phyloP scores from a whole-genome alignment of 257 asterid species.

The Cordia subcordata region DNA sequence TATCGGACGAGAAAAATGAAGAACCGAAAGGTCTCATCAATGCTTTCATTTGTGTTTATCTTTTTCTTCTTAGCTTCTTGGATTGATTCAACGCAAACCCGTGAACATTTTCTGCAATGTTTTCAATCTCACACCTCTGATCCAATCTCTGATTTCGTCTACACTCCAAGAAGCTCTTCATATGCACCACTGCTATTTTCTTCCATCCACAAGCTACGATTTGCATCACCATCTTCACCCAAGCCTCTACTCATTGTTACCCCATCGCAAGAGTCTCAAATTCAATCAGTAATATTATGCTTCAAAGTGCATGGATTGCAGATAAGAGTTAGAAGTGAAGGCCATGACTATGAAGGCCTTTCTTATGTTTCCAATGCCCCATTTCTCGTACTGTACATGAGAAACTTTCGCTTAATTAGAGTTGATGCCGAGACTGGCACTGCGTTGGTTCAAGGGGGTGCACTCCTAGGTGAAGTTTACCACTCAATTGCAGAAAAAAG shows the following conservation, averaged over 20 bases:
- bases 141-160: constrained; percentile 11
- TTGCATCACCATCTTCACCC: constrained; percentile 26
- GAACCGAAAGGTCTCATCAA: too few relatives aligned
- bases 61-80: too few relatives aligned
- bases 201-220: constrained; percentile 35
- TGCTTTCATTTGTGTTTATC: too few relatives aligned
- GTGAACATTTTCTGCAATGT: constrained; percentile 22
- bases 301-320: constrained; percentile 18
- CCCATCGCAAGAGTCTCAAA: constrained; percentile 20
- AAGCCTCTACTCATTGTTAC: constrained; percentile 26
- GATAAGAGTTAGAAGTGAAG: constrained; percentile 35
- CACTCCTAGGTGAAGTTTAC: constrained; percentile 30
- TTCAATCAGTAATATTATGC: constrained; percentile 17
- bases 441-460: constrained; percentile 43
- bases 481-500: constrained; percentile 12
- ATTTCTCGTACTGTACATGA: constrained; percentile 31
- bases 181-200: constrained; percentile 24
- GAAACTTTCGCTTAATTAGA: constrained; percentile 17
- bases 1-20: too few relatives aligned
- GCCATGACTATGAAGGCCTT: constrained; percentile 52
- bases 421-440: constrained; percentile 7
- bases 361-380: constrained; percentile 31
- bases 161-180: constrained; percentile 21
- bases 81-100: constrained; percentile 1
- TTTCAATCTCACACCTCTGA: constrained; percentile 18